Conservation (phyloP, 345 rosid species). For the Hibiscus mutabilis region DNA sequence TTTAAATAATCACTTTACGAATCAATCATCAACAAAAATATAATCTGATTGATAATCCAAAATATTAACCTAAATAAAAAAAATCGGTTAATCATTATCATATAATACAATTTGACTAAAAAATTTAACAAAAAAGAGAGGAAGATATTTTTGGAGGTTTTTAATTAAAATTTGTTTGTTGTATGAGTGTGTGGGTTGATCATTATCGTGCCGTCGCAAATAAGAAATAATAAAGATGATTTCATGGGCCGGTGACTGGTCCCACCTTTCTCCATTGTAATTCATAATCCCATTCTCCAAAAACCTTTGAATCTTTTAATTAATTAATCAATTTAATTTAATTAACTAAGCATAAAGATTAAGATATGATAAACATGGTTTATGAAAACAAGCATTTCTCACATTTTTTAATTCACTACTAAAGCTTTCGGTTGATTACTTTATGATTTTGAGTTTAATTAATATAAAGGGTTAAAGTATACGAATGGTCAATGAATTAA, state of each 20-base stretch:
- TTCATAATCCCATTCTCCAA: not conserved
- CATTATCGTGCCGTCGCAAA: constrained; percentile 46
- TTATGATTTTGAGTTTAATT: not conserved
- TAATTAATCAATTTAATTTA: not conserved
- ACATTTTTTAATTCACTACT: not conserved
- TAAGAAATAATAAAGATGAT: constrained; percentile 30
- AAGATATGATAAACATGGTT: not conserved
- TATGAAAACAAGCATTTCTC: not conserved
- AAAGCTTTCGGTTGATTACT: not conserved
- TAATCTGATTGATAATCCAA: too few relatives aligned
- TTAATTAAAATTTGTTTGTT: not conserved
- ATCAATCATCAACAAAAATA: too few relatives aligned
- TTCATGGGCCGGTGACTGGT: constrained; percentile 45
- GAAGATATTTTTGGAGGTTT: not conserved
- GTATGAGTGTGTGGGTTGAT: not conserved
- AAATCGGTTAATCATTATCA: too few relatives aligned
- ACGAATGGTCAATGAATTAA: too few relatives aligned
- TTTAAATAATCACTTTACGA: too few relatives aligned
- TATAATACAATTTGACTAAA: too few relatives aligned
- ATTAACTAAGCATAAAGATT: not conserved
- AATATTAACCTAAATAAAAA: too few relatives aligned
- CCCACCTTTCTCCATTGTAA: constrained; percentile 28
- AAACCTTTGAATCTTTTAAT: not conserved
- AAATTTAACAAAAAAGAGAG: too few relatives aligned
- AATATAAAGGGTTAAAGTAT: not conserved